A percentile compares a stretch with the other conserved stretches of the same genome.
Evolutionary conservation across 1,139 yeast species (phyloP).

Genomic region (Ogataea hybrid): DNA sequence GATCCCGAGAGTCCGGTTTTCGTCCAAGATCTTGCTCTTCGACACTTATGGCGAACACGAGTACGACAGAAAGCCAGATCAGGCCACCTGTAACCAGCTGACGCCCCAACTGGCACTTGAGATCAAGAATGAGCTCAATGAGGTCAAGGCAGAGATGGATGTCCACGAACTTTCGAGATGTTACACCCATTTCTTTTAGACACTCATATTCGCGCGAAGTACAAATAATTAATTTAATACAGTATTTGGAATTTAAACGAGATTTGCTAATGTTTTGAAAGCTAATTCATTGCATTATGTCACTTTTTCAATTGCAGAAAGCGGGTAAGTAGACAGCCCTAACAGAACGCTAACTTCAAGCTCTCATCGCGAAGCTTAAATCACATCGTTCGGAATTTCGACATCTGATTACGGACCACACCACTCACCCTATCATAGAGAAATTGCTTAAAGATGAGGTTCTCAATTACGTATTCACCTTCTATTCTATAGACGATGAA

Average conservation of each 20-base stretch:
- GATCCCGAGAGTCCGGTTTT: slow-evolving; percentile 56
- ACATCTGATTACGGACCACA: slow-evolving; percentile 42
- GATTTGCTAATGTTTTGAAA: neutral
- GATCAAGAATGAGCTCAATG: slow-evolving; percentile 83
- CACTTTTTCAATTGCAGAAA: slow-evolving; percentile 26
- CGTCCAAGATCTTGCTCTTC: slow-evolving; percentile 79
- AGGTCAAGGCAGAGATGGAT: slow-evolving; percentile 71
- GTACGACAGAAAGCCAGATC: slow-evolving; percentile 91
- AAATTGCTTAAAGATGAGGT: slow-evolving; percentile 37
- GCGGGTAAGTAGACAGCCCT: slow-evolving; percentile 13
- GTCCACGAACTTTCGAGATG: slow-evolving; percentile 75
- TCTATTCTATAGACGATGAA: slow-evolving; percentile 53
- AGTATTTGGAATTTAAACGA: neutral
- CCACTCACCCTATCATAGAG: slow-evolving; percentile 35
- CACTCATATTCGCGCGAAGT: slow-evolving; percentile 2
- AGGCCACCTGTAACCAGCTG: slow-evolving; percentile 89
- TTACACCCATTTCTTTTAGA: slow-evolving; percentile 77
- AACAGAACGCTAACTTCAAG: slow-evolving; percentile 17
- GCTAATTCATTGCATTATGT: slow-evolving; percentile 17
- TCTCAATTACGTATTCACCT: slow-evolving; percentile 42
- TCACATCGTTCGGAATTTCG: slow-evolving; percentile 31
- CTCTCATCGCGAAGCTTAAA: slow-evolving; percentile 24
- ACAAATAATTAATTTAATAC: slow-evolving; percentile 3
- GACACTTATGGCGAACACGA: slow-evolving; percentile 84
- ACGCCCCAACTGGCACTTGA: slow-evolving; percentile 87